Evolutionary conservation across 73 alveolate genomes (phyloP), one percentile per base, ranked within the genome.

Genomic region (Paramecium octaurelia): DNA sequence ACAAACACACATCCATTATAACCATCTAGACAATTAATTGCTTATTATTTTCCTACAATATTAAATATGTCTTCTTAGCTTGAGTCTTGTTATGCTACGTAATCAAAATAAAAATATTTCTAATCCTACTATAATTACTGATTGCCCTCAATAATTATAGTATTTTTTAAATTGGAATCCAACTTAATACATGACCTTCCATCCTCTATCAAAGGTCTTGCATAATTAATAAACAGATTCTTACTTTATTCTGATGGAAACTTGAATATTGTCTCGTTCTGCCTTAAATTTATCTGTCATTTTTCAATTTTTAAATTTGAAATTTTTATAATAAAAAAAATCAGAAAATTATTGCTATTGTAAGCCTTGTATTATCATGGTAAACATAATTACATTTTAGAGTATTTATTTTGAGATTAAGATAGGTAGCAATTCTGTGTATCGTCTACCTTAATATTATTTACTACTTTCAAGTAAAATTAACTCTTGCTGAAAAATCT

Each of bases 1-100:
- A 95, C 98, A 93, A 95, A 95, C 73, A 95, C 94, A 70, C 96
- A 93, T 8, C 95, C 96, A 93, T 95, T 95, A 60, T 95, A 95
- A 64, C 86, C 77, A 27, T 71, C 58, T 24, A 70, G 36, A 42
- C 86, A 89, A 58, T 89, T 70, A 43, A 89, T 68, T 68, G 91
- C 91, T 48, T 80, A 46, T 80, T 80, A 24, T 64, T 48, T 80
- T 80, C 91, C 91, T 16, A 80, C 73, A 12, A 80, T 46, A 31
- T 80, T 42, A 46, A 80, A 80, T 42, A 80, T 80, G 46, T 80
- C 91, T 64, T 80, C 91, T 35, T 80, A 80, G 23, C 23, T 23
- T 23, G 91, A 59, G 14, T 80, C 91, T 10, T 46, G 8, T 11
- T 42, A 23, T 14, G 91, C 91, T 31, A 80, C 91, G 14, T 80